phyloP scores from a whole-genome alignment of 192 early-diverging fungal species.

The Mortierella alpina region DNA sequence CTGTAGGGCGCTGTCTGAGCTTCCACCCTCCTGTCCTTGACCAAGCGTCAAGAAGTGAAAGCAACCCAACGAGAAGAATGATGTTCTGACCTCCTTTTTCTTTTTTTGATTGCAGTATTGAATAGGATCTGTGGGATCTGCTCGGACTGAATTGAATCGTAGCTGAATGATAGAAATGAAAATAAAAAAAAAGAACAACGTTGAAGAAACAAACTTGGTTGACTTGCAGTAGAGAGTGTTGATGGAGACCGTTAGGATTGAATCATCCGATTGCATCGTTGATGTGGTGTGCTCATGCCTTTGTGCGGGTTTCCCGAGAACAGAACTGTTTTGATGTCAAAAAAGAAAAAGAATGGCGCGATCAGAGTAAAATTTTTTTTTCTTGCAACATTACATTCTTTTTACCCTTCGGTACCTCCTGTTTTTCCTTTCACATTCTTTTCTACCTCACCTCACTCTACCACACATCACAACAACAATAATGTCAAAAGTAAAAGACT shows the following conservation, averaged over 20 bases:
- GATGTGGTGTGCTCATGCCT: too few species aligned
- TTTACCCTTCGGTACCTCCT: background rate
- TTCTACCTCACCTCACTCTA: background rate
- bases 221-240: too few species aligned
- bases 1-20: constrained; percentile 42
- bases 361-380: background rate
- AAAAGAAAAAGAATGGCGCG: too few species aligned
- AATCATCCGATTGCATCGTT: too few species aligned
- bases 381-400: background rate
- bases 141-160: background rate
- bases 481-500: constrained; percentile 43
- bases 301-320: too few species aligned
- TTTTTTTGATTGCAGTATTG: background rate
- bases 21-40: background rate
- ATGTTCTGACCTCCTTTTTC: background rate
- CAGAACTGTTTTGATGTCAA: too few species aligned
- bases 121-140: background rate
- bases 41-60: background rate
- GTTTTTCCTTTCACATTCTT: constrained; percentile 2
- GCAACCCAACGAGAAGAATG: background rate
- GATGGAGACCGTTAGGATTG: too few species aligned
- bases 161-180: too few species aligned
- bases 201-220: too few species aligned
- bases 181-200: too few species aligned
- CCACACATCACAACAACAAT: background rate